phyloP scores from a whole-genome alignment of 1,284 basidiomycete genomes.

The Pascua guehoae region DNA sequence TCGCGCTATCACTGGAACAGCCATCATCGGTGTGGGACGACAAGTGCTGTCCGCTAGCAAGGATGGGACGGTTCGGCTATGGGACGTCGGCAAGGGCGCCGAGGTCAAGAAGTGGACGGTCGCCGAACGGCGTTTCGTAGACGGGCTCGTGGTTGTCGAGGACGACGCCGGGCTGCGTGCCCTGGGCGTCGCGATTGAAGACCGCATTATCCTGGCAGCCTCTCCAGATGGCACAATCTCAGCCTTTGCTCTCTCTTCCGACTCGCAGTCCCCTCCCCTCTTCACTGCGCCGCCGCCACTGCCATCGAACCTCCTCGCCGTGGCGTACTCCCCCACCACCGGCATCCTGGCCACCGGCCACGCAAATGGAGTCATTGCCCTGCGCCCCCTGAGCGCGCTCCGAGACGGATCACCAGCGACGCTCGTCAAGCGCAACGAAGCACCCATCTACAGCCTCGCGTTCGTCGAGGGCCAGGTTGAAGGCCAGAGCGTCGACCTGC shows the following conservation, averaged over 20 bases:
- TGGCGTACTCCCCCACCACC: constrained; percentile 53
- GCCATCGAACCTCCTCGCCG: constrained; percentile 55
- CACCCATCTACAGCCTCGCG: constrained; percentile 58
- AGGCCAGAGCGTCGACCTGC: constrained; percentile 26
- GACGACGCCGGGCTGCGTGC: constrained; percentile 26
- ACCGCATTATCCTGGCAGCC: constrained; percentile 52
- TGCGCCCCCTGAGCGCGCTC: constrained; percentile 55
- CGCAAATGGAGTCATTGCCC: constrained; percentile 57
- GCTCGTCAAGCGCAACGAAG: constrained; percentile 57
- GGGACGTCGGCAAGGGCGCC: constrained; percentile 63
- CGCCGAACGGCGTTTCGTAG: constrained; percentile 31
- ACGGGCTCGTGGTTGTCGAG: constrained; percentile 28
- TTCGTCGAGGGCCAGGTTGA: constrained; percentile 20
- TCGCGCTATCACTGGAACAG: constrained; percentile 56
- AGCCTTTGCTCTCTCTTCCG: constrained; percentile 56
- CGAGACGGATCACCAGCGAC: constrained; percentile 28
- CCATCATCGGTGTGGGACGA: constrained; percentile 62
- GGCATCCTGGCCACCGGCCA: constrained; percentile 62
- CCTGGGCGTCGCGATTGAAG: constrained; percentile 22
- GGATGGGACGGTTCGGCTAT: constrained; percentile 68
- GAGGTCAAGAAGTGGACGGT: constrained; percentile 51
- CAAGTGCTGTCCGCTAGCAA: constrained; percentile 60
- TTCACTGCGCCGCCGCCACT: constrained; percentile 37
- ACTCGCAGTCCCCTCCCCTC: constrained; percentile 33
- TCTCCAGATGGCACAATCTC: constrained; percentile 55